Evolutionary conservation across 441 rosid genomes (phyloP), one percentile per base, ranked within the genome.

Genomic region (Populus hybrid): DNA sequence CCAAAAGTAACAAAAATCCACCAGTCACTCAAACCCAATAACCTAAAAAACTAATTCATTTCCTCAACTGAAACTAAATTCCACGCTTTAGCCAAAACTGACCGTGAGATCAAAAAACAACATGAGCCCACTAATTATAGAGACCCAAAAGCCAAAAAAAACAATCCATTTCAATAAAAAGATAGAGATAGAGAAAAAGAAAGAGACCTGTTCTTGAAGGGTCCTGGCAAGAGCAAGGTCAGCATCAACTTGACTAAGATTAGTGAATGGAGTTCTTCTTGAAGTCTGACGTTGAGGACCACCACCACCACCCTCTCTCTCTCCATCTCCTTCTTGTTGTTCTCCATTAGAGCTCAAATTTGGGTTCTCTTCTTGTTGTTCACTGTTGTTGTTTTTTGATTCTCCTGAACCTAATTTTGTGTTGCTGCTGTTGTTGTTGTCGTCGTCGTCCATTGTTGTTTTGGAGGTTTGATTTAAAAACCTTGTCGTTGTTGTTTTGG

Each of bases 161-260:
- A 29, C 61, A 14, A 65, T 20, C n/a, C 4, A 73, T 59, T 77
- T 18, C 36, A 3, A 29, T 1, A 59, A 6, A 69, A 31, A 61
- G 2, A 65, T n/a, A 72, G 61, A 69, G 75, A 35, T 18, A 64
- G 40, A 53, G 59, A 38, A 24, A 42, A 10, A 42, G 53, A 65
- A 21, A 36, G 20, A 42, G 7, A 95, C 99, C 97, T 93, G 98
- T 72, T 95, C 99, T 84, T 93, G 99, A n/a, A 93, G 97, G 71
- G 92, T 86, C 20, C 97, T 93, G 40, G 98, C 97, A 64, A 93
- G 99, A 74, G 95, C 97, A 29, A 89, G 94, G 89, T 93, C 97
- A 24, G 99, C 95, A 81, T 95, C 99, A 65, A 91, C 88, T 88
- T 92, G 99, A 75, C 90, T 91, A 26, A 93, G 90, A 83, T 87